phyloP scores from a whole-genome alignment of 371 early-diverging fungal genomes.

The Dichotomocladium elegans region DNA sequence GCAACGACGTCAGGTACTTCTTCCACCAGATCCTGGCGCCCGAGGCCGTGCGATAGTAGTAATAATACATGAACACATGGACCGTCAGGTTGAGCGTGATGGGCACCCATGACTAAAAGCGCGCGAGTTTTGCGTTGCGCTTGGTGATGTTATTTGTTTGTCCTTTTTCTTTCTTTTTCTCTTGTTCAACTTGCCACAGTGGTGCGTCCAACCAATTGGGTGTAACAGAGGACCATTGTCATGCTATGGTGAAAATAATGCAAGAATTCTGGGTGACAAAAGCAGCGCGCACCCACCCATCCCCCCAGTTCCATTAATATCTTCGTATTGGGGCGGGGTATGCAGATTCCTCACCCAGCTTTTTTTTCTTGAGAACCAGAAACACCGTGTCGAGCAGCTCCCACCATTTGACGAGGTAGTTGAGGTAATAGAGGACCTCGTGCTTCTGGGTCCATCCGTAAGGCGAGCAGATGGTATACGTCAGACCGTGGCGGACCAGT shows the following conservation, averaged over 20 bases:
- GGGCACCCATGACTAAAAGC: constrained; percentile 57
- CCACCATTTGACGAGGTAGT: constrained; percentile 83
- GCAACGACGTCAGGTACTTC: constrained; percentile 80
- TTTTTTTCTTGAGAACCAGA: constrained; percentile 31
- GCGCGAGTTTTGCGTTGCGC: background rate
- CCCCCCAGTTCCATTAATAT: background rate
- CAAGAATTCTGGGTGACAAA: constrained; percentile 71
- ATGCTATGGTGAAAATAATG: constrained; percentile 86
- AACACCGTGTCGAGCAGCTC: constrained; percentile 55
- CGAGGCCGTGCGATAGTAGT: constrained; percentile 81
- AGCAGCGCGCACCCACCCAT: background rate
- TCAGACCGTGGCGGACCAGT: constrained; percentile 56
- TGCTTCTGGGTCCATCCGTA: constrained; percentile 66
- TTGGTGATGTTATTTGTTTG: background rate
- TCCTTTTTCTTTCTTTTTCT: background rate
- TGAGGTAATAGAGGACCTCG: constrained; percentile 76
- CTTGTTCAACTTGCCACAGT: constrained; percentile 63
- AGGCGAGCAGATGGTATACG: constrained; percentile 62
- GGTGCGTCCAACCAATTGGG: constrained; percentile 70
- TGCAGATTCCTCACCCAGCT: constrained; percentile 16
- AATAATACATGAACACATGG: constrained; percentile 88
- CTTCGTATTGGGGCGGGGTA: background rate
- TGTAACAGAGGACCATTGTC: constrained; percentile 59
- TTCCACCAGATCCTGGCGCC: constrained; percentile 89
- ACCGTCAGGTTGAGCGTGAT: constrained; percentile 80